phyloP scores from a whole-genome alignment of 148 eudicot genomes.

The Selenicereus undatus region DNA sequence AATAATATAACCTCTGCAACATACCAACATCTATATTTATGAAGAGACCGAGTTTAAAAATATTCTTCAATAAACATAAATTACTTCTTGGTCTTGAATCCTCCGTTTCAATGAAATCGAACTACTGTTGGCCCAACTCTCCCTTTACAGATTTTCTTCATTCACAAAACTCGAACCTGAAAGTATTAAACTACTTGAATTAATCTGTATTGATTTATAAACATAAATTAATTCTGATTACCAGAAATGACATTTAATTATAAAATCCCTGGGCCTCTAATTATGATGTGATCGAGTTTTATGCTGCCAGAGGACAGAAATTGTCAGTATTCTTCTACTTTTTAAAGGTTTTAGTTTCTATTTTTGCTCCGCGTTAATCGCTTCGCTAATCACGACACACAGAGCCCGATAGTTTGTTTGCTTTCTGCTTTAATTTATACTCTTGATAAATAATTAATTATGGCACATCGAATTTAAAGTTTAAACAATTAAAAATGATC shows the following conservation, averaged over 20 bases:
- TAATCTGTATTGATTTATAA: no score
- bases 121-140: no score
- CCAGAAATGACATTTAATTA: conserved; percentile 29
- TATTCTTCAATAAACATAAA: conserved; percentile 30
- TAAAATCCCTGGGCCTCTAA: conserved; percentile 24
- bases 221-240: conserved; percentile 22
- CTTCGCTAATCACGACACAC: conserved; percentile 21
- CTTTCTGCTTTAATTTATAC: conserved; percentile 28
- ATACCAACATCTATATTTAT: not conserved
- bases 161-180: no score
- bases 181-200: no score
- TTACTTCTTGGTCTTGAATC: no score
- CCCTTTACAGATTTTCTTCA: no score
- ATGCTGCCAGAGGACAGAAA: conserved; percentile 27
- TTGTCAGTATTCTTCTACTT: conserved; percentile 21
- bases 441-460: not conserved
- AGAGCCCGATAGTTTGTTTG: conserved; percentile 20
- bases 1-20: no score
- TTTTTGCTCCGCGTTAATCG: conserved; percentile 40
- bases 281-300: conserved; percentile 29
- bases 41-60: no score
- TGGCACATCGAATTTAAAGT: not conserved
- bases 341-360: conserved; percentile 14
- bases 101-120: no score
- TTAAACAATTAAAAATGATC: conserved; percentile 5